These are phyloP conservation scores for Monoraphidium neglectum DNA, from an alignment of 139 green algal species.

Conservation along the genomic window DNA sequence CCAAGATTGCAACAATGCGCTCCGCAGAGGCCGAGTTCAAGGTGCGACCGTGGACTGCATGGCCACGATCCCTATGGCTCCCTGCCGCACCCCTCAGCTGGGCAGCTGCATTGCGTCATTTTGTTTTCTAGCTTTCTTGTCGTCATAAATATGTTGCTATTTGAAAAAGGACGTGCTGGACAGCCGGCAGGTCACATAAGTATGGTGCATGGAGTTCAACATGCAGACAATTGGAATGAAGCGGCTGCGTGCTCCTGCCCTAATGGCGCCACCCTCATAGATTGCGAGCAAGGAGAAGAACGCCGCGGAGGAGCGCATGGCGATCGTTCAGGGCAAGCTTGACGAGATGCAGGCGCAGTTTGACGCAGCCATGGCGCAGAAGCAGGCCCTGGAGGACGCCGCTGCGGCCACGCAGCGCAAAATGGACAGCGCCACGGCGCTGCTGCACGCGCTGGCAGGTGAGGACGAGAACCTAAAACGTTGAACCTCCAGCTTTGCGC, in stretches of 20 bases:
- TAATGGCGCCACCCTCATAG: background rate
- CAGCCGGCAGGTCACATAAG: too few relatives aligned
- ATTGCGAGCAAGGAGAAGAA: conserved; percentile 87
- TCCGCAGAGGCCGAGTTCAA: conserved; percentile 88
- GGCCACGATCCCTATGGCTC: too few relatives aligned
- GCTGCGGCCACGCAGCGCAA: conserved; percentile 82
- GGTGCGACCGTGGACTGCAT: too few relatives aligned
- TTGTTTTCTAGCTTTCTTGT: too few relatives aligned
- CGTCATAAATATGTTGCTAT: too few relatives aligned
- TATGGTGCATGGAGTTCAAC: too few relatives aligned
- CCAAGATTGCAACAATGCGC: conserved; percentile 90
- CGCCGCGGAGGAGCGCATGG: conserved; percentile 87
- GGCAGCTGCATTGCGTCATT: too few relatives aligned
- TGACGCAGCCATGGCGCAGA: conserved; percentile 90
- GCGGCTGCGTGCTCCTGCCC: too few relatives aligned
- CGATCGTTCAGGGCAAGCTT: conserved; percentile 86
- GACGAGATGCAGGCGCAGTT: conserved; percentile 94
- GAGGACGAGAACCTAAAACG: background rate
- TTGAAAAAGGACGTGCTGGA: too few relatives aligned
- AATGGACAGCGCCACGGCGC: conserved; percentile 89
- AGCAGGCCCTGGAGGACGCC: conserved; percentile 91
- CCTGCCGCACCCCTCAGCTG: too few relatives aligned
- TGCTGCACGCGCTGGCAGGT: conserved; percentile 85
- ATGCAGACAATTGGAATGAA: too few relatives aligned
- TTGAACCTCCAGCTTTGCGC: background rate